These are phyloP conservation scores for Priceomyces carsonii DNA, from an alignment of 805 yeast genomes.

Conservation along the genomic window DNA sequence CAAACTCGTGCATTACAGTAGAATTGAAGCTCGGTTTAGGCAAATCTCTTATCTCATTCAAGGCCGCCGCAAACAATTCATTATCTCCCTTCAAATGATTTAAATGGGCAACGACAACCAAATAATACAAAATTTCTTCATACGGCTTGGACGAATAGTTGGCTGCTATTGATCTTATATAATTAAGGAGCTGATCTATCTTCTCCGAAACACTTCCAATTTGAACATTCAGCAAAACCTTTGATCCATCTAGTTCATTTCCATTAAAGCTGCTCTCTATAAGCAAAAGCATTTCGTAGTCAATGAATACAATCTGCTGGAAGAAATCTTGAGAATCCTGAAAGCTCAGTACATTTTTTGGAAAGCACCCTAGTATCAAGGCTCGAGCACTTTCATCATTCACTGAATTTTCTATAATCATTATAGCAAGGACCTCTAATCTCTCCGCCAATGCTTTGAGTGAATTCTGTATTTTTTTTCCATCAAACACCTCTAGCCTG, in stretches of 20 bases:
- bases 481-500: neutral
- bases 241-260: conserved; percentile 19
- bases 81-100: conserved; percentile 23
- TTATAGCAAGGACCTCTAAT: neutral
- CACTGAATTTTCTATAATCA: conserved; percentile 18
- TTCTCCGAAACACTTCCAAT: conserved; percentile 19
- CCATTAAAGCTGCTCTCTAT: conserved; percentile 30
- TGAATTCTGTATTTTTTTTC: neutral
- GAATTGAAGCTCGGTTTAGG: conserved; percentile 5
- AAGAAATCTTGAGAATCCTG: conserved; percentile 35
- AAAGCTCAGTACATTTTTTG: conserved; percentile 30
- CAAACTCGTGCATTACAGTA: conserved; percentile 19
- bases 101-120: conserved; percentile 36
- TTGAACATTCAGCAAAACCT: conserved; percentile 26
- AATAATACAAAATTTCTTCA: conserved; percentile 33
- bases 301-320: conserved; percentile 35
- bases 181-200: conserved; percentile 25
- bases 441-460: neutral
- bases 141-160: conserved; percentile 20
- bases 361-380: conserved; percentile 39
- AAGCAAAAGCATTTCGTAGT: conserved; percentile 36
- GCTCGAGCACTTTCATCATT: conserved; percentile 26
- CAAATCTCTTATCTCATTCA: conserved; percentile 11
- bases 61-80: conserved; percentile 17
- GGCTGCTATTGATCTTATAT: conserved; percentile 24